These are phyloP conservation scores for Yarrowia osloensis DNA, from an alignment of 805 yeast species.

Conservation along the genomic window DNA sequence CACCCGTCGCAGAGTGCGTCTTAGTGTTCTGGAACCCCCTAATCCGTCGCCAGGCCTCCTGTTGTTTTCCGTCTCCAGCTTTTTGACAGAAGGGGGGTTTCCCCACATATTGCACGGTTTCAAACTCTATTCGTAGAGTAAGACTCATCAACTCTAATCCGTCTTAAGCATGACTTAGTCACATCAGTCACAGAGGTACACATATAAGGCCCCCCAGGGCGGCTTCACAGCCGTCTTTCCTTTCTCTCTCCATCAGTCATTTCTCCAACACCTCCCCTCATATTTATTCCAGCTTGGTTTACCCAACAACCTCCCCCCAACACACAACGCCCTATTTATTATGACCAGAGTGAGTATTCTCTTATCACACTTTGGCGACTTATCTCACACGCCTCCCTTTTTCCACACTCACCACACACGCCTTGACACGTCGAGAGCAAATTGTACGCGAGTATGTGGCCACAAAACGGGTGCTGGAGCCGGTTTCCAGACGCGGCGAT, in stretches of 20 bases:
- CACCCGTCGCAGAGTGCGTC: not conserved
- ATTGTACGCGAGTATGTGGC: not conserved
- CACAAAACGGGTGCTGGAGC: not conserved
- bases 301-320: not conserved
- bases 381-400: not conserved
- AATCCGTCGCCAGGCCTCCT: not conserved
- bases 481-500: not conserved
- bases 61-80: not conserved
- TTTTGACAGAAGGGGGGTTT: not conserved
- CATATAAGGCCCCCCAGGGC: not conserved
- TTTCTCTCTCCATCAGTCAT: not conserved
- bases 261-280: not conserved
- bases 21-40: constrained; percentile 7
- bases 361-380: not conserved
- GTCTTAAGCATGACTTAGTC: constrained; percentile 2
- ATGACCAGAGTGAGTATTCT: constrained; percentile 7
- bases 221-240: not conserved
- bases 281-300: not conserved
- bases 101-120: constrained; percentile 7
- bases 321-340: not conserved
- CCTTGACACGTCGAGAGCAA: not conserved
- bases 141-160: constrained; percentile 11
- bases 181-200: not conserved
- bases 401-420: not conserved
- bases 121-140: not conserved